Conservation (phyloP, 306 rosid species). For the Cicer judaicum region DNA sequence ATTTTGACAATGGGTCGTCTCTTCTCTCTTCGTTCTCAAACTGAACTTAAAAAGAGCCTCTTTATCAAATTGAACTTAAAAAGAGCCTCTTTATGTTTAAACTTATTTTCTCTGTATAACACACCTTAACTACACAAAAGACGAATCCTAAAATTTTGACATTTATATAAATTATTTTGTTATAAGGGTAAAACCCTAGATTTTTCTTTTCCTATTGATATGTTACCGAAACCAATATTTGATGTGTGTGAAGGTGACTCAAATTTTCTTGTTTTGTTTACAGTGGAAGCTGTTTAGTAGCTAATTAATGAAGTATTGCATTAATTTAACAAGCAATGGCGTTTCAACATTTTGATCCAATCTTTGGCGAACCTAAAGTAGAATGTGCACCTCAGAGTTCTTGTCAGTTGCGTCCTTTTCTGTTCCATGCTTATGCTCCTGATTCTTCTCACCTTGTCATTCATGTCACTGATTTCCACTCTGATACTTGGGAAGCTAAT, state of each 20-base stretch:
- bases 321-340: slow-evolving; percentile 52
- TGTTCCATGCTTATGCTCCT: slow-evolving; percentile 63
- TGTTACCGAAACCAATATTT: background rate
- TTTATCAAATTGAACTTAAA: too few species aligned
- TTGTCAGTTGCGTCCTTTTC: slow-evolving; percentile 48
- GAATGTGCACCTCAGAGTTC: slow-evolving; percentile 49
- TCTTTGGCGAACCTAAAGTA: slow-evolving; percentile 66
- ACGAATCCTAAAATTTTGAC: background rate
- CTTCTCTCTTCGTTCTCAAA: too few species aligned
- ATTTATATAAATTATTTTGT: background rate
- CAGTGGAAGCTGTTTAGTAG: background rate
- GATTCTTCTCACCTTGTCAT: slow-evolving; percentile 63
- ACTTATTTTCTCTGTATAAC: too few species aligned
- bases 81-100: too few species aligned
- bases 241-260: background rate
- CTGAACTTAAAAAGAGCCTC: too few species aligned
- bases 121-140: background rate
- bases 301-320: slow-evolving; percentile 9
- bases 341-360: slow-evolving; percentile 65
- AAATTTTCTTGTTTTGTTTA: background rate
- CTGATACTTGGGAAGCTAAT: slow-evolving; percentile 68
- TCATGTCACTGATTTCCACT: slow-evolving; percentile 71
- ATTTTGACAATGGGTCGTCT: too few species aligned
- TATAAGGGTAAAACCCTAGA: background rate
- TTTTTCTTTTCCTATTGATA: background rate